Evolutionary conservation across 2,329 filamentous ascomycete species (phyloP).

Genomic region (Cytospora mali): DNA sequence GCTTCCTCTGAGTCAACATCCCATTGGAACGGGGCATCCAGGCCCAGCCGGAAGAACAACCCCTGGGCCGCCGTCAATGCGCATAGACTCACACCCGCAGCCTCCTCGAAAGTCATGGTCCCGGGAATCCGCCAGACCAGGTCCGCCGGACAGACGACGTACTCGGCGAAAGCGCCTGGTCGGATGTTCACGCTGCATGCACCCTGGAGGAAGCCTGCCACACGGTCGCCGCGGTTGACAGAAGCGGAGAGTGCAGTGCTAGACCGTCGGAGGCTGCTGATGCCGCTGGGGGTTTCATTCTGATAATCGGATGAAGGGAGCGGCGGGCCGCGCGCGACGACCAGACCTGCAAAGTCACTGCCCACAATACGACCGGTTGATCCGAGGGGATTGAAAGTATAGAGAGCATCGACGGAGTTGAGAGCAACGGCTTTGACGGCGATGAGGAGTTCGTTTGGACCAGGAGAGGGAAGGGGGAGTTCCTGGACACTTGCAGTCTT

Average conservation of each 20-base stretch:
- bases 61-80: constrained; percentile 47
- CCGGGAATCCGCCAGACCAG: constrained; percentile 43
- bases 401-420: constrained; percentile 44
- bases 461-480: constrained; percentile 30
- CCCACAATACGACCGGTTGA: constrained; percentile 39
- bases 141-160: constrained; percentile 39
- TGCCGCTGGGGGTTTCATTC: not conserved
- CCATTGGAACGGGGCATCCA: constrained; percentile 40
- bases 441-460: constrained; percentile 44
- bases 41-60: constrained; percentile 41
- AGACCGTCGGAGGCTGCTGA: constrained; percentile 16
- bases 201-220: constrained; percentile 48
- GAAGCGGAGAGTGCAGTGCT: constrained; percentile 9
- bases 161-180: constrained; percentile 50
- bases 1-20: constrained; percentile 23
- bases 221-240: constrained; percentile 37
- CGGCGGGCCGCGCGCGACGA: constrained; percentile 32
- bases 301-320: not conserved
- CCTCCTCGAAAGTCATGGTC: constrained; percentile 39
- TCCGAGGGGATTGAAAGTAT: constrained; percentile 40
- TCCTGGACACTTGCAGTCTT: constrained; percentile 22
- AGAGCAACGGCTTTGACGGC: constrained; percentile 44
- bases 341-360: constrained; percentile 44
- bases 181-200: constrained; percentile 45
- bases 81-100: constrained; percentile 44